phyloP scores from a whole-genome alignment of 2,329 filamentous ascomycete genomes.

The Fusarium floridanum region DNA sequence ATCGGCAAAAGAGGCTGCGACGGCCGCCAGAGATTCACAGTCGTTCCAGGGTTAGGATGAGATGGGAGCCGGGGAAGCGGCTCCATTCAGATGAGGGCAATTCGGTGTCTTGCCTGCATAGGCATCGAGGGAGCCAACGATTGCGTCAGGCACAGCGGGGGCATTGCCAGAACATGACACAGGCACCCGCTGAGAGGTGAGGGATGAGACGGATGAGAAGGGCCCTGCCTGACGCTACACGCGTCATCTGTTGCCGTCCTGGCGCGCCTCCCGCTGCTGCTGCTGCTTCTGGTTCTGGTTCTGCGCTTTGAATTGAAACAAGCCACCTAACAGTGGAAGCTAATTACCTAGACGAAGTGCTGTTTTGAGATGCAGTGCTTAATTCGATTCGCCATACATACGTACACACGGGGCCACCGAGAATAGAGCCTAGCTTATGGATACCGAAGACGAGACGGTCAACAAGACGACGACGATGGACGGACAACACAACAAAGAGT shows the following conservation, averaged over 20 bases:
- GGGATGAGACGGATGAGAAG: constrained; percentile 2
- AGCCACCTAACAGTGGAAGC: constrained; percentile 1
- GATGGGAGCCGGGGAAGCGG: constrained; percentile 3
- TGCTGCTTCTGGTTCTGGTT: neutral
- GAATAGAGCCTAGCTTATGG: neutral
- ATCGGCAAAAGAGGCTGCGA: constrained; percentile 40
- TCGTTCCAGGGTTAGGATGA: constrained; percentile 3
- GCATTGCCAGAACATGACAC: constrained; percentile 15
- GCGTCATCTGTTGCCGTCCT: neutral
- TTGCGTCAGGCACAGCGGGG: constrained; percentile 26
- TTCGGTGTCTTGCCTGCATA: neutral
- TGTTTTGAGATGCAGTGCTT: constrained; percentile 22
- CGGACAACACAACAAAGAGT: neutral
- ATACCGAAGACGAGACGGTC: neutral
- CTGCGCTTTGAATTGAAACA: neutral
- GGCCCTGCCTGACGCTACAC: neutral
- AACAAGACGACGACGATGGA: neutral
- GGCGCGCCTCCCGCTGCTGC: neutral
- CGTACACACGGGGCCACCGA: neutral
- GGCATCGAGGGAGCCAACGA: constrained; percentile 8
- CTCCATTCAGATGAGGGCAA: constrained; percentile 8
- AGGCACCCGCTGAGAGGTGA: neutral
- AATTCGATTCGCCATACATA: neutral
- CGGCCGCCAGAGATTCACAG: constrained; percentile 21
- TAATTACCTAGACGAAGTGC: constrained; percentile 21